Conservation (phyloP, 73 alveolate species). For the Symbiodinium natans region DNA sequence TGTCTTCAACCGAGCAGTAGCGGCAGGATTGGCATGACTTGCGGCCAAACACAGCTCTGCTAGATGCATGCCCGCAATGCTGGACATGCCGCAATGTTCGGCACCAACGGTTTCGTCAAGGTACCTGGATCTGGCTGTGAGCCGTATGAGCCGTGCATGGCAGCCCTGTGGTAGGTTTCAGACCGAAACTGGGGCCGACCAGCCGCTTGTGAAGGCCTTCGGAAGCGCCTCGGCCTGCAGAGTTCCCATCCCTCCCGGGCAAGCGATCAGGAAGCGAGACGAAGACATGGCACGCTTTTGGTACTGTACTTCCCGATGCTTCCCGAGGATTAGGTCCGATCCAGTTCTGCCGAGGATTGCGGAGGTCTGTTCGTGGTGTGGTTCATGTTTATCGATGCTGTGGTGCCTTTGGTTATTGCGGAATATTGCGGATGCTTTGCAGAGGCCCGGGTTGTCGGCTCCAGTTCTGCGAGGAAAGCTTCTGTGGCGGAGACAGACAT, state of each 20-base stretch:
- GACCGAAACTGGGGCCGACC: constrained; percentile 22
- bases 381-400: background rate
- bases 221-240: background rate
- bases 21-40: too few species aligned
- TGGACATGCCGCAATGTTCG: constrained; percentile 49
- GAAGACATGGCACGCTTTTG: background rate
- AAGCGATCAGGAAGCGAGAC: background rate
- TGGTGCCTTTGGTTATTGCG: background rate
- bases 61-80: too few species aligned
- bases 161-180: background rate
- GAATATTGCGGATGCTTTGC: background rate
- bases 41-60: too few species aligned
- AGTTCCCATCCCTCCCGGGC: background rate
- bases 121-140: background rate
- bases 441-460: background rate
- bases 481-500: background rate
- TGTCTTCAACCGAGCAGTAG: too few species aligned
- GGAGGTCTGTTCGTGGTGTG: too few species aligned
- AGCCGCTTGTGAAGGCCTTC: background rate
- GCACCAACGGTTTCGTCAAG: constrained; percentile 73
- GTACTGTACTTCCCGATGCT: background rate
- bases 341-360: constrained; percentile 47
- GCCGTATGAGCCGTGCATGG: background rate
- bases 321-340: constrained; percentile 55
- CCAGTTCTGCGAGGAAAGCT: background rate